These are phyloP conservation scores for Linum trigynum DNA, from an alignment of 345 rosid species.

Conservation along the genomic window DNA sequence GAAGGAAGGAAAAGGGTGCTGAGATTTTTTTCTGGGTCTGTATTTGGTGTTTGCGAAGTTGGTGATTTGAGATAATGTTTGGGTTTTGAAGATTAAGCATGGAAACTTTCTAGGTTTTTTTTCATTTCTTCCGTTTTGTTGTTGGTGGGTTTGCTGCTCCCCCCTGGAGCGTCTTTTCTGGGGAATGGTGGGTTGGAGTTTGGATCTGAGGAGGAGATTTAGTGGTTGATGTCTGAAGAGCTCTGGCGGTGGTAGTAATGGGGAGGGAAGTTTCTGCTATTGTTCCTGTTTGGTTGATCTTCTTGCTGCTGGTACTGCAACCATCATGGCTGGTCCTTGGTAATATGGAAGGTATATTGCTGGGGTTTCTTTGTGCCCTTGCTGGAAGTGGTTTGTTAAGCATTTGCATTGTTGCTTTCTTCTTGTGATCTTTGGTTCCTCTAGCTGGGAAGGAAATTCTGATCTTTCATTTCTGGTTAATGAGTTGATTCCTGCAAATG, in stretches of 20 bases:
- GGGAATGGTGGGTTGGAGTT: conserved; percentile 44
- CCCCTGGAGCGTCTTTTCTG: not conserved
- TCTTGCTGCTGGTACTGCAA: conserved; percentile 25
- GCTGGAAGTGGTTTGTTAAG: not conserved
- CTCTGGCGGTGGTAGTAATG: conserved; percentile 22
- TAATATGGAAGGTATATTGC: conserved; percentile 74
- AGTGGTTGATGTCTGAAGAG: conserved; percentile 2
- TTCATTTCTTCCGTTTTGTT: conserved; percentile 7
- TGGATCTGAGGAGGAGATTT: conserved; percentile 61
- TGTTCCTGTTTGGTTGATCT: conserved; percentile 43
- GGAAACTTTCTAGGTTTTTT: conserved; percentile 6
- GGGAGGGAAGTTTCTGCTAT: conserved; percentile 33
- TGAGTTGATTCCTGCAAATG: not conserved
- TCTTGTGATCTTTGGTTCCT: not conserved
- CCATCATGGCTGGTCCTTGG: conserved; percentile 47
- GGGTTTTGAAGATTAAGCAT: conserved; percentile 8
- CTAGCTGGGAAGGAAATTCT: not conserved
- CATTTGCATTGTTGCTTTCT: conserved; percentile 16
- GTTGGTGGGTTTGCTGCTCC: conserved; percentile 7
- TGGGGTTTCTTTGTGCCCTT: conserved; percentile 6
- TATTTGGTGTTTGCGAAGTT: not conserved
- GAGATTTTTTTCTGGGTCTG: not conserved
- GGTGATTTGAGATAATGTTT: conserved; percentile 21
- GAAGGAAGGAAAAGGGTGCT: not conserved
- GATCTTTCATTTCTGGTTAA: no score